Conservation (phyloP, 257 asterid species). For the Voacanga thouarsii region DNA sequence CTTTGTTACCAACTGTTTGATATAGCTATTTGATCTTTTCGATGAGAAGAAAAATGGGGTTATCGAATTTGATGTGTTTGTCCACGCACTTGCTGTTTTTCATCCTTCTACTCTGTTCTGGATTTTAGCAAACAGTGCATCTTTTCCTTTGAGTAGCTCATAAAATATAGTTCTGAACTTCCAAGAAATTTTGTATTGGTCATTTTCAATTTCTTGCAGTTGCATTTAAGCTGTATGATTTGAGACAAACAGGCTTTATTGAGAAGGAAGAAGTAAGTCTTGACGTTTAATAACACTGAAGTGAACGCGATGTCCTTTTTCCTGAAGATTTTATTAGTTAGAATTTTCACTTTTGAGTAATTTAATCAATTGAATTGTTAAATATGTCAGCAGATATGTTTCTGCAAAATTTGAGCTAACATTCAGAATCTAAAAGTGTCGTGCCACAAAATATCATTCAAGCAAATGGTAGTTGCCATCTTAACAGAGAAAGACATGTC, state of each 20-base stretch:
- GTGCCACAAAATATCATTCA: background rate
- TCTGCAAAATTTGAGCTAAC: too few species aligned
- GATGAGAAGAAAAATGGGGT: slow-evolving; percentile 31
- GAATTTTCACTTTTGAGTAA: background rate
- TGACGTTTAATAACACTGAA: background rate
- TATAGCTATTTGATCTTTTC: slow-evolving; percentile 32
- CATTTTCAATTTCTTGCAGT: slow-evolving; percentile 30
- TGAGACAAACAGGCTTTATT: slow-evolving; percentile 54
- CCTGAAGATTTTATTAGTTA: background rate
- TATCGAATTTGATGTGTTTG: slow-evolving; percentile 31
- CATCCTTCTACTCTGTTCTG: slow-evolving; percentile 27
- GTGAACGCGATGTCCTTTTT: background rate
- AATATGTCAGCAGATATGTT: background rate
- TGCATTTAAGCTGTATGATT: slow-evolving; percentile 58
- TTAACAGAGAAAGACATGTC: background rate
- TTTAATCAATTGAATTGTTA: background rate
- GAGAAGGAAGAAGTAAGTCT: slow-evolving; percentile 55
- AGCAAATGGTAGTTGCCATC: slow-evolving; percentile 10
- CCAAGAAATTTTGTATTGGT: background rate
- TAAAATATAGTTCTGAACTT: background rate
- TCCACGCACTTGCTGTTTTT: slow-evolving; percentile 27
- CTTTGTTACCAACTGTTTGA: background rate
- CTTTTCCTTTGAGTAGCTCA: background rate
- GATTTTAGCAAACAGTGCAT: background rate
- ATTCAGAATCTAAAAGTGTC: background rate